Evolutionary conservation across 2,329 filamentous ascomycete genomes (phyloP), one percentile per base, ranked within the genome.

Genomic region (Daldinia eschscholtzii): DNA sequence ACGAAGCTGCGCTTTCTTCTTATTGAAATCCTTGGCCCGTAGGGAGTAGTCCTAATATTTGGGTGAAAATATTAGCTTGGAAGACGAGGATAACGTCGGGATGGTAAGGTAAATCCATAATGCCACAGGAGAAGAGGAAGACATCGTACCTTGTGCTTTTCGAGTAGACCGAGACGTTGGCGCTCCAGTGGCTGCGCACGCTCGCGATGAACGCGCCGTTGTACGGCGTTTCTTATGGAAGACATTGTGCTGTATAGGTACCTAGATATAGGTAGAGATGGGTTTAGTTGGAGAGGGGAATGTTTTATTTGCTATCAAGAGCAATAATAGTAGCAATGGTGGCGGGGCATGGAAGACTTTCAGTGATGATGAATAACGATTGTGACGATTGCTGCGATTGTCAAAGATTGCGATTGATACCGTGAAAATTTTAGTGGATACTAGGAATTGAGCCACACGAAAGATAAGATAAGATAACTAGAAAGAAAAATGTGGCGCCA

Each of bases 131-230:
- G 53, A 26, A 69, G 55, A 65, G 62, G 62, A 55, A 52, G 46
- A 15, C 20, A 18, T 2, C 78, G 46, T 77, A 91, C 91, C 84
- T 98, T 98, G 86, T 96, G 92, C 83, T 99, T 98, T 81, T 98
- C 96, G 69, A 98, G 90, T 23, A 98, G 88, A 72, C 96, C 96
- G 82, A 94, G 93, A 84, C 93, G 93, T 72, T 91, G 85, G 60
- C 96, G 93, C 78, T 94, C 92, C 71, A 89, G 81, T 44, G 94
- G 92, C 80, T 98, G 96, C 39, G 93, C 92, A 75, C 96, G 91
- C 86, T 98, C 96, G 75, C 91, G 89, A 82, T 98, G 95, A 74
- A 93, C 91, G 77, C 93, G 93, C 81, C 93, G 89, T 75, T 93
- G 89, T 68, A 94, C 88, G 79, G 87, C 85, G 76, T 89, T 89